Evolutionary conservation across 225 moss, liverwort and hornwort species (phyloP).

Genomic region (Asterella californica): DNA sequence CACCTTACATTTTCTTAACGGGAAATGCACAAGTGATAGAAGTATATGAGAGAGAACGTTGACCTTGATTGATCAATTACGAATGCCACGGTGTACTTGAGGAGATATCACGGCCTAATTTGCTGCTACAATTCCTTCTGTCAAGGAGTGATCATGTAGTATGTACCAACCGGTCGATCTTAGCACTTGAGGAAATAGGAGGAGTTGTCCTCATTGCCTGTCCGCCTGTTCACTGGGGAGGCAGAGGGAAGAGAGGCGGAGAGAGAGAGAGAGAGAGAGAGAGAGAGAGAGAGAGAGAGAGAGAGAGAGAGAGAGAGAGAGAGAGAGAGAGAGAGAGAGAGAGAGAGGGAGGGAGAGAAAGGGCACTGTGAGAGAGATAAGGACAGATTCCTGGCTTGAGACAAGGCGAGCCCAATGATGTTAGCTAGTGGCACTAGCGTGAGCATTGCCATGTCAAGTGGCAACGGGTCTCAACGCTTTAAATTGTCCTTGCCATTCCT

Average conservation of each 20-base stretch:
- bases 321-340: background rate
- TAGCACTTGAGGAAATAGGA: constrained; percentile 6
- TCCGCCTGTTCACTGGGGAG: background rate
- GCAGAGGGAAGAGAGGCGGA: background rate
- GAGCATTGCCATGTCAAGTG: constrained; percentile 29
- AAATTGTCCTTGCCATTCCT: constrained; percentile 45
- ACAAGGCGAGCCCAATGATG: constrained; percentile 9
- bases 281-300: background rate
- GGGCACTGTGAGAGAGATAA: background rate
- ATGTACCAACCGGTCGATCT: background rate
- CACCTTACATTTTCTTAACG: constrained; percentile 2
- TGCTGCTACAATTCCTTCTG: background rate
- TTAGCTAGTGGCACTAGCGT: constrained; percentile 16
- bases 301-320: background rate
- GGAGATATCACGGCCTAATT: background rate
- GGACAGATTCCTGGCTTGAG: background rate
- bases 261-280: background rate
- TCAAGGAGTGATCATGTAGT: constrained; percentile 21
- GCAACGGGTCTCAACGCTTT: constrained; percentile 32
- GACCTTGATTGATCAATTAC: constrained; percentile 2
- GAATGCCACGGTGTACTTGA: background rate
- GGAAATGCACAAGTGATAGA: background rate
- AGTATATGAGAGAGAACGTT: constrained; percentile 6
- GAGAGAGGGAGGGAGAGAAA: background rate
- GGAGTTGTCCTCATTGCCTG: background rate